Evolutionary conservation across 371 early-diverging fungal species (phyloP).

Genomic region (Capniomyces stellatus): DNA sequence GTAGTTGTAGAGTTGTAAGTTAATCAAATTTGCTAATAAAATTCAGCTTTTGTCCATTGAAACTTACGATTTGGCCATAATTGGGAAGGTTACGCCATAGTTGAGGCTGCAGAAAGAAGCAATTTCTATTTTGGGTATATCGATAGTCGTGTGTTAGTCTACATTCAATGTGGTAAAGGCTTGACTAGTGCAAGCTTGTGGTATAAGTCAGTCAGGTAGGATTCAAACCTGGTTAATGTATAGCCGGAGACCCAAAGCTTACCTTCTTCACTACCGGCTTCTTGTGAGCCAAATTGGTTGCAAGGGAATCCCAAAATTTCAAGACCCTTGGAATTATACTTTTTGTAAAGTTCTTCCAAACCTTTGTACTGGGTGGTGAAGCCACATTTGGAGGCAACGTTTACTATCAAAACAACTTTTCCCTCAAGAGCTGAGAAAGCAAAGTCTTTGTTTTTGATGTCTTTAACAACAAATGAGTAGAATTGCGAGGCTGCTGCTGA

Average conservation of each 20-base stretch:
- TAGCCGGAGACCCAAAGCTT: too few relatives aligned
- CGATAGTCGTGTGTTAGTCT: too few relatives aligned
- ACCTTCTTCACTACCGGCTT: conserved; percentile 29
- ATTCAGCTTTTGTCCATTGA: neutral
- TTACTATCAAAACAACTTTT: conserved; percentile 40
- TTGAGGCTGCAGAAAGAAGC: conserved; percentile 40
- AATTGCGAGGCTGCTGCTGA: conserved; percentile 25
- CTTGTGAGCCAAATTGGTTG: conserved; percentile 75
- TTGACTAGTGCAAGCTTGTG: too few relatives aligned
- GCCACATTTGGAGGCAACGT: conserved; percentile 69
- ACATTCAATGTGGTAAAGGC: too few relatives aligned
- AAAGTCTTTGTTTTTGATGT: conserved; percentile 28
- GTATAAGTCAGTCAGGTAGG: too few relatives aligned
- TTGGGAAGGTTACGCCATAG: conserved; percentile 58
- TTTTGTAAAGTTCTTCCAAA: conserved; percentile 60
- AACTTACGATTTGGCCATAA: conserved; percentile 70
- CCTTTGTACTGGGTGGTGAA: conserved; percentile 77
- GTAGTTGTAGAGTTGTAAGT: neutral
- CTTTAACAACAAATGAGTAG: conserved; percentile 31
- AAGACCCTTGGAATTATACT: conserved; percentile 58
- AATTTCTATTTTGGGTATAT: too few relatives aligned
- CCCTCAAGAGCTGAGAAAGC: conserved; percentile 30
- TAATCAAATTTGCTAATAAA: neutral
- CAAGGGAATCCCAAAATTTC: conserved; percentile 71
- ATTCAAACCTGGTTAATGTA: too few relatives aligned